phyloP scores from a whole-genome alignment of 2,329 filamentous ascomycete species.

The Penicillium sp. region DNA sequence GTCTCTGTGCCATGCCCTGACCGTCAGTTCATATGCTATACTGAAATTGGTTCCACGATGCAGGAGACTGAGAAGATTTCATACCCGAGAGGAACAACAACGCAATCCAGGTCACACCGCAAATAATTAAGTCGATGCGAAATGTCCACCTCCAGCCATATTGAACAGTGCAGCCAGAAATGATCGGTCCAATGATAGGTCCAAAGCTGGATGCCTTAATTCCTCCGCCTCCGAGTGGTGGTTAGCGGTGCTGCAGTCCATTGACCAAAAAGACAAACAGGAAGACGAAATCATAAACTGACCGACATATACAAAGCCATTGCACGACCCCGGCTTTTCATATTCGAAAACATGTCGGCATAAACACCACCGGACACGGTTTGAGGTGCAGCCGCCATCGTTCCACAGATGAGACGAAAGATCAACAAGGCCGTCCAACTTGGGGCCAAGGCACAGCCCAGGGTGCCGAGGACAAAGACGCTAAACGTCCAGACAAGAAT shows the following conservation, averaged over 20 bases:
- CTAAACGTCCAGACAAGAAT: conserved; percentile 47
- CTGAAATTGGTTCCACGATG: no score
- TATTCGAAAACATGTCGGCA: conserved; percentile 41
- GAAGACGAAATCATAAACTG: conserved; percentile 7
- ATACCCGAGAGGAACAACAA: conserved; percentile 54
- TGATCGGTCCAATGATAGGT: conserved; percentile 39
- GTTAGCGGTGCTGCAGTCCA: no score
- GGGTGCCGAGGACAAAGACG: conserved; percentile 36
- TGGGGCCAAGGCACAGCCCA: conserved; percentile 40
- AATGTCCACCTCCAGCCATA: conserved; percentile 46
- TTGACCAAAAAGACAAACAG: no score
- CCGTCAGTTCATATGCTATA: not conserved
- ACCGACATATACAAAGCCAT: conserved; percentile 41
- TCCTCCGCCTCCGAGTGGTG: not conserved
- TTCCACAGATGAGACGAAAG: conserved; percentile 41
- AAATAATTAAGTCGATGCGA: conserved; percentile 61
- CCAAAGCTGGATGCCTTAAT: conserved; percentile 34
- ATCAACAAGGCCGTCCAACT: conserved; percentile 37
- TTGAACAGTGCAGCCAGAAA: conserved; percentile 39
- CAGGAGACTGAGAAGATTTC: no score
- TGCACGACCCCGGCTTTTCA: conserved; percentile 31
- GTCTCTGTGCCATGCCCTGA: conserved; percentile 42
- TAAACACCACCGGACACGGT: conserved; percentile 43
- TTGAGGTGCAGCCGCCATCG: conserved; percentile 37
- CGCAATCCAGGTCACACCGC: conserved; percentile 51